These are phyloP conservation scores for Sugiyamaella xylanicola DNA, from an alignment of 1,139 yeast genomes.

Conservation along the genomic window DNA sequence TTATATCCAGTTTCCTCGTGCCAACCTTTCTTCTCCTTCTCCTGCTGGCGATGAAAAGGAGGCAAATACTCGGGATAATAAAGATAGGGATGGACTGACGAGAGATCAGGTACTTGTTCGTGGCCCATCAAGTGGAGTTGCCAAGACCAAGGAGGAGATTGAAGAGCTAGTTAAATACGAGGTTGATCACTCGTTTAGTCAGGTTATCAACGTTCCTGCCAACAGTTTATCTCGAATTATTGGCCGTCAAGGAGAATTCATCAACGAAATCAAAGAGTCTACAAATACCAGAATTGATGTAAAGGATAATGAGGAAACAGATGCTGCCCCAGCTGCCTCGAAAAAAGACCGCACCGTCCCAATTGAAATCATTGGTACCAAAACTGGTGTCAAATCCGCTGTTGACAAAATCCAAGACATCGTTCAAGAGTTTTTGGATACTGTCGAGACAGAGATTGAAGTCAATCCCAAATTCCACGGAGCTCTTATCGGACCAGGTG, in stretches of 20 bases:
- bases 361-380: slow-evolving; percentile 78
- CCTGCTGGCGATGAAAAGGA: slow-evolving; percentile 30
- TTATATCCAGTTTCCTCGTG: slow-evolving; percentile 68
- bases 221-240: slow-evolving; percentile 80
- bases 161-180: slow-evolving; percentile 83
- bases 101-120: slow-evolving; percentile 72
- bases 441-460: slow-evolving; percentile 58
- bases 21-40: slow-evolving; percentile 10
- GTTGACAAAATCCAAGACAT: slow-evolving; percentile 61
- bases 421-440: slow-evolving; percentile 68
- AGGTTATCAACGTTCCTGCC: slow-evolving; percentile 64
- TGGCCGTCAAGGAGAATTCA: slow-evolving; percentile 84
- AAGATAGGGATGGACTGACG: slow-evolving; percentile 26
- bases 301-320: slow-evolving; percentile 53
- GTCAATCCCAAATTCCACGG: slow-evolving; percentile 82
- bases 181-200: slow-evolving; percentile 77
- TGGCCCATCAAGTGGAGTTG: slow-evolving; percentile 91
- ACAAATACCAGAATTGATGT: slow-evolving; percentile 76
- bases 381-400: slow-evolving; percentile 77
- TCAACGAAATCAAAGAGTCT: slow-evolving; percentile 80
- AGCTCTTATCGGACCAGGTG: slow-evolving; percentile 79
- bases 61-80: slow-evolving; percentile 44
- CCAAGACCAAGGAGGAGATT: slow-evolving; percentile 83
- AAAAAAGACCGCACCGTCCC: slow-evolving; percentile 46
- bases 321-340: slow-evolving; percentile 48